A percentile compares a stretch with the other conserved stretches of the same genome.
Evolutionary conservation across 1,284 basidiomycete genomes (phyloP).

Genomic region (Phylloporus sp.): DNA sequence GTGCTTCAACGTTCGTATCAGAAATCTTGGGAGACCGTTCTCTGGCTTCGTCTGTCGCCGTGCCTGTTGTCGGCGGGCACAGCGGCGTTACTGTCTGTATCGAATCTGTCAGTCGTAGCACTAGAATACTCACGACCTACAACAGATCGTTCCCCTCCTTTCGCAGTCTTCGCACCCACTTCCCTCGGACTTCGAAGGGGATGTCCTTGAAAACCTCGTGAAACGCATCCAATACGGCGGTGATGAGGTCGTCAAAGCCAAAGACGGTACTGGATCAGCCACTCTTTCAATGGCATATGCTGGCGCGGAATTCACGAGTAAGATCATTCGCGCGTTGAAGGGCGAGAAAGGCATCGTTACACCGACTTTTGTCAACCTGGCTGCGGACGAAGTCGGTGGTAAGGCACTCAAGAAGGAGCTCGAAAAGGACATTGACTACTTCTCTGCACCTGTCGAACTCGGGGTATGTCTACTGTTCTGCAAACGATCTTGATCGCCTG

Average conservation of each 20-base stretch:
- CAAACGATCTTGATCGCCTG: neutral
- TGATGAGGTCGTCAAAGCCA: constrained; percentile 93
- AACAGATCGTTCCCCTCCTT: constrained; percentile 91
- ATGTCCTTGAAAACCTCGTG: constrained; percentile 58
- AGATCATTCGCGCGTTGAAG: constrained; percentile 83
- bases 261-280: constrained; percentile 86
- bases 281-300: constrained; percentile 93
- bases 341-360: constrained; percentile 88
- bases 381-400: constrained; percentile 76
- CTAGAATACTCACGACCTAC: constrained; percentile 9
- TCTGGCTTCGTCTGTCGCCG: constrained; percentile 71
- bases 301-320: constrained; percentile 83
- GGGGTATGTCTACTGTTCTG: constrained; percentile 59
- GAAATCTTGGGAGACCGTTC: constrained; percentile 73
- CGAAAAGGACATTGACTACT: constrained; percentile 75
- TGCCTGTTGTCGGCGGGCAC: constrained; percentile 96
- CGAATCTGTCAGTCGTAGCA: neutral
- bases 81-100: constrained; percentile 83
- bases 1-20: constrained; percentile 93
- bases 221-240: constrained; percentile 96
- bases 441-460: constrained; percentile 84
- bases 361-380: constrained; percentile 86
- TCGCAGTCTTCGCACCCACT: constrained; percentile 81
- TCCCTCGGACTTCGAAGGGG: constrained; percentile 51
- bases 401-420: constrained; percentile 66